A percentile compares a stretch with the other conserved stretches of the same genome.
Conservation (phyloP, 179 eudicot species). For the Nepenthes alata region DNA sequence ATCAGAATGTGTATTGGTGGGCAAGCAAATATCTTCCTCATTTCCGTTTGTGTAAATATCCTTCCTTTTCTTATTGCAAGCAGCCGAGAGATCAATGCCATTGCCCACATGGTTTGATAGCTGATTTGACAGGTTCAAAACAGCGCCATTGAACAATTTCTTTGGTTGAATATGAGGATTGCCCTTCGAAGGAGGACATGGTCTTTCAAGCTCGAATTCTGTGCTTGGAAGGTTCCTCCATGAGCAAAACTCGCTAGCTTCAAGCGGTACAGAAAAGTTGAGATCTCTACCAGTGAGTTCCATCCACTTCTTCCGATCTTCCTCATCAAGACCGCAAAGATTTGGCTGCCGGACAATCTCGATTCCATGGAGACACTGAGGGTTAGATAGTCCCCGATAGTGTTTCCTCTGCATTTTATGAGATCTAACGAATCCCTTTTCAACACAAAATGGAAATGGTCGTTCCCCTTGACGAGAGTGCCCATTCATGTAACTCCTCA, state of each 20-base stretch:
- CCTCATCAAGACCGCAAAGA: slow-evolving; percentile 45
- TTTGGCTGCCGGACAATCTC: slow-evolving; percentile 56
- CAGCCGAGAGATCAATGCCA: slow-evolving; percentile 34
- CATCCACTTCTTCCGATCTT: slow-evolving; percentile 66
- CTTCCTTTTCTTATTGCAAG: slow-evolving; percentile 46
- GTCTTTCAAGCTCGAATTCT: slow-evolving; percentile 69
- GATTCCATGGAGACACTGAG: slow-evolving; percentile 83
- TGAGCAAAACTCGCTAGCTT: slow-evolving; percentile 67
- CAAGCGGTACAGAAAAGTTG: slow-evolving; percentile 51
- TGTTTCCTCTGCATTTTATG: slow-evolving; percentile 86
- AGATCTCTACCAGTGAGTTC: slow-evolving; percentile 74
- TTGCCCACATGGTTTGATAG: slow-evolving; percentile 34
- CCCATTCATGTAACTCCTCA: slow-evolving; percentile 89
- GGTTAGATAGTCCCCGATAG: slow-evolving; percentile 77
- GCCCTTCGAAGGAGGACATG: slow-evolving; percentile 34
- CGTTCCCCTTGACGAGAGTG: slow-evolving; percentile 79
- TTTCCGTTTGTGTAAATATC: slow-evolving; percentile 32
- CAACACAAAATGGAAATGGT: slow-evolving; percentile 63
- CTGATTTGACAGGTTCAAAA: slow-evolving; percentile 50
- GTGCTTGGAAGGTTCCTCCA: slow-evolving; percentile 74
- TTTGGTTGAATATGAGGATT: slow-evolving; percentile 24
- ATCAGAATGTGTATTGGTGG: slow-evolving; percentile 24
- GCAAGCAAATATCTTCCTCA: slow-evolving; percentile 36
- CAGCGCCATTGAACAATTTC: slow-evolving; percentile 59
- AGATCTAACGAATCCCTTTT: slow-evolving; percentile 83